Conservation (phyloP, 352 stramenopile genomes). For the Pythium aristosporum region DNA sequence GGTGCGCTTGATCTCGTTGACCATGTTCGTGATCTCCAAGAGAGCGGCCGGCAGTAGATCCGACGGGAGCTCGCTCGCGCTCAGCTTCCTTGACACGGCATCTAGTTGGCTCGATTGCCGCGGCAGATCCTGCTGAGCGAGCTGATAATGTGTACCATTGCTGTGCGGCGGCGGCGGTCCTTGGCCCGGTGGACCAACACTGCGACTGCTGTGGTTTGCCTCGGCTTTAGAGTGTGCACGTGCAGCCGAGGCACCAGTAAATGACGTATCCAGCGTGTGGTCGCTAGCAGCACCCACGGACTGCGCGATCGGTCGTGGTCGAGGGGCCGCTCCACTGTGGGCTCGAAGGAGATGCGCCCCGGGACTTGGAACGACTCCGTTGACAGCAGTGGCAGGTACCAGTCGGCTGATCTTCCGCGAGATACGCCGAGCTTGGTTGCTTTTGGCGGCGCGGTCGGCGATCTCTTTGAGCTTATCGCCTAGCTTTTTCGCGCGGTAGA, state of each 20-base stretch:
- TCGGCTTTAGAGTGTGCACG: neutral
- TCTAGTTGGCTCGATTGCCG: conserved; percentile 34
- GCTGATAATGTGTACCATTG: neutral
- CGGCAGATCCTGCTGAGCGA: neutral
- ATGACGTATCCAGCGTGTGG: neutral
- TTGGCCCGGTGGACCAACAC: neutral
- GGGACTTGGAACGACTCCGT: no score
- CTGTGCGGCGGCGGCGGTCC: neutral
- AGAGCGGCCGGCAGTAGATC: conserved; percentile 58
- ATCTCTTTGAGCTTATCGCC: conserved; percentile 85
- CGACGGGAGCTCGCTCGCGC: conserved; percentile 45
- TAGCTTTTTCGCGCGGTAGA: conserved; percentile 79
- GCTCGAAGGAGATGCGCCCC: no score
- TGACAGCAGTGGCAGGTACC: neutral
- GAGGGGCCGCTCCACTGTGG: neutral
- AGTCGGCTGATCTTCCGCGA: conserved; percentile 22
- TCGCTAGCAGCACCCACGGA: neutral
- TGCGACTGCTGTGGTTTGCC: neutral
- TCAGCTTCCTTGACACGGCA: conserved; percentile 52
- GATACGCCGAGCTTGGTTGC: conserved; percentile 27
- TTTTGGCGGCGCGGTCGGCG: conserved; percentile 50
- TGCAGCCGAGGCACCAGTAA: neutral
- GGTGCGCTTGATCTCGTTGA: conserved; percentile 70
- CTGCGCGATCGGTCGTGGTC: neutral
- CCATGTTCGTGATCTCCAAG: conserved; percentile 65